Conservation (phyloP, 208 protist genomes). For the Strigomonas galati region DNA sequence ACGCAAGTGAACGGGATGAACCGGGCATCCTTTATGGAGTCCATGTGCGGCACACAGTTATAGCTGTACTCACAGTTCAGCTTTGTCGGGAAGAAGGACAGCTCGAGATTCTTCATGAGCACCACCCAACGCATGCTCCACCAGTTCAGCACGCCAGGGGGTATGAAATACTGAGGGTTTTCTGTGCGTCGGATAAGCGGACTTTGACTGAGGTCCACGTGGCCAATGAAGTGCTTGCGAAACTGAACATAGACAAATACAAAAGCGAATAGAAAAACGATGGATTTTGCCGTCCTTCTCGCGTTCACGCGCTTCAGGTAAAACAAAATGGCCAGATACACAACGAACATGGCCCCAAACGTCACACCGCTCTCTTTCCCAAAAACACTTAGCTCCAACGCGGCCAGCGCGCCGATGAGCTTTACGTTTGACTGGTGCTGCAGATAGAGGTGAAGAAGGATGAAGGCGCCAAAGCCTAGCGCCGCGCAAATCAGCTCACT, state of each 20-base stretch:
- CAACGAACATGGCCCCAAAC: slow-evolving; percentile 52
- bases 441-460: slow-evolving; percentile 30
- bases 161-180: slow-evolving; percentile 78
- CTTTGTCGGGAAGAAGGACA: slow-evolving; percentile 76
- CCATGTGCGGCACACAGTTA: slow-evolving; percentile 79
- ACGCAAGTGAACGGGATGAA: slow-evolving; percentile 24
- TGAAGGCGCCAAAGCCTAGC: slow-evolving; percentile 53
- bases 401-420: not conserved
- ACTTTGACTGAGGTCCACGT: slow-evolving; percentile 40
- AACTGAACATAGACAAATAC: slow-evolving; percentile 46
- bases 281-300: not conserved
- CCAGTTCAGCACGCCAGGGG: slow-evolving; percentile 31
- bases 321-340: slow-evolving; percentile 45
- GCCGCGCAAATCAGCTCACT: slow-evolving; percentile 71
- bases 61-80: slow-evolving; percentile 90
- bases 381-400: not conserved
- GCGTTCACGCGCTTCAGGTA: slow-evolving; percentile 7
- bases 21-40: slow-evolving; percentile 32
- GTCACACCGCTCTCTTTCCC: slow-evolving; percentile 81
- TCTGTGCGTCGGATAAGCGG: slow-evolving; percentile 64
- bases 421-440: slow-evolving; percentile 10
- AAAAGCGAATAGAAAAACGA: not conserved
- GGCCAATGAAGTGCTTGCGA: slow-evolving; percentile 42
- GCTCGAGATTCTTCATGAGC: slow-evolving; percentile 75
- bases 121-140: slow-evolving; percentile 51